Evolutionary conservation across 257 asterid genomes (phyloP).

Genomic region (Fraxinus cuspidata): DNA sequence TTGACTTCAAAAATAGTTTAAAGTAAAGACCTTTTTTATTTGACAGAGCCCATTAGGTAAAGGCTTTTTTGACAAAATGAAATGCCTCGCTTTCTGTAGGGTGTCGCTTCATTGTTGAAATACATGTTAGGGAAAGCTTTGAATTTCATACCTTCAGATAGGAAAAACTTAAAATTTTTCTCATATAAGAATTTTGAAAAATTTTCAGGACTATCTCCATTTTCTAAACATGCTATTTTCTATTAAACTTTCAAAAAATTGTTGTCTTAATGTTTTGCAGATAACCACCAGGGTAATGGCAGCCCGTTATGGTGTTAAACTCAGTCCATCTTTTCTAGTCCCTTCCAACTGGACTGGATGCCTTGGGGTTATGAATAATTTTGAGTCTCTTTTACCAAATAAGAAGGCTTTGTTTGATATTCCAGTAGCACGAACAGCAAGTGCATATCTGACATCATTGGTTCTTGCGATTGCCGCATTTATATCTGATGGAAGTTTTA

Average conservation of each 20-base stretch:
- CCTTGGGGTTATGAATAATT: conserved; percentile 85
- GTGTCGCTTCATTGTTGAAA: not conserved
- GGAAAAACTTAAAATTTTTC: not conserved
- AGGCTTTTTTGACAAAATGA: not conserved
- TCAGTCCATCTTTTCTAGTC: conserved; percentile 94
- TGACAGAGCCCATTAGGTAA: not conserved
- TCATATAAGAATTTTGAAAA: not conserved
- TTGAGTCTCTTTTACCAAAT: conserved; percentile 78
- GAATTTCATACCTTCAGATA: not conserved
- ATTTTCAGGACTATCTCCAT: not conserved
- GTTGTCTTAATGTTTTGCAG: conserved; percentile 36
- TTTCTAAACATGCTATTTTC: not conserved
- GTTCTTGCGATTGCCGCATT: conserved; percentile 70
- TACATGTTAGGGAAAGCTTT: not conserved
- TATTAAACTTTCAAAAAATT: conserved; percentile 6
- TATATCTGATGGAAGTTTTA: conserved; percentile 79
- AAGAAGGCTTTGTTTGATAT: conserved; percentile 85
- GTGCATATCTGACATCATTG: conserved; percentile 77
- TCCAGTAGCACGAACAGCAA: conserved; percentile 86
- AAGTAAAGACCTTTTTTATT: too few relatives aligned
- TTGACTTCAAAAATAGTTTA: not conserved
- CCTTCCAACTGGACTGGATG: conserved; percentile 95
- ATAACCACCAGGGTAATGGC: conserved; percentile 80
- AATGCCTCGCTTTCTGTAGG: not conserved
- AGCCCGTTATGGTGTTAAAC: conserved; percentile 71